Evolutionary conservation across 164 flowering plant species (phyloP), one percentile per base, ranked within the genome.

Genomic region (Chimonanthus praecox): DNA sequence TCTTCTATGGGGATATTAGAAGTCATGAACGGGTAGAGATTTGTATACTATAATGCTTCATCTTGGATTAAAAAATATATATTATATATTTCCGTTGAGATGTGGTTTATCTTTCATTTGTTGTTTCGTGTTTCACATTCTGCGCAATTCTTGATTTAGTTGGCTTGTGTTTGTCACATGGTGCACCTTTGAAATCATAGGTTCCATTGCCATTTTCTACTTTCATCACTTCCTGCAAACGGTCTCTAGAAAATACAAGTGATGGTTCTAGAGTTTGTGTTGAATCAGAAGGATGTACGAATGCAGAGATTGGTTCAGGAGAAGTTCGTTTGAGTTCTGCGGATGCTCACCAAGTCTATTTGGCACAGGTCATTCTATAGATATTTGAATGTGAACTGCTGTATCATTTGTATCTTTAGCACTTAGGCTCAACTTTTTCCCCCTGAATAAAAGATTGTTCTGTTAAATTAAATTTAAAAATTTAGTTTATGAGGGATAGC

Each of bases 1-100:
- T 89, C 6, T 96, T 90, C 71, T 86, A 88, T 78, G 98, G 98
- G 16, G 97, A 93, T 86, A 76, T 92, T 63, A 86, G 96, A 84
- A 84, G 90, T 79, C 98, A 92, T 76, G 99, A 92, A 78, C 87
- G 96, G 89, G 99, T 93, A 87, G 51, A 5, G 10, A 0, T 67
- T 47, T 67, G 51, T 67, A 46, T 67, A 2, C 7, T 67, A 15
- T 15, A 45, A n/a, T 45, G 9, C 33, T 33, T 33, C 33, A 33
- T 33, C 33, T 33, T 33, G 33, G 11, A 51, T 51, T 51, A 8
- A 9, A 51, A 8, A 51, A 51, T 51, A 3, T 51, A 51, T 51
- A 9, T 50, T 51, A 51, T 3, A 51, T 51, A 13, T 13, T 51
- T 51, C 58, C 13, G 11, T 6, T 10, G 58, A 51, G 4, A 8